Conservation (phyloP, 1,284 basidiomycete genomes). For the Ceratobasidium sp. region DNA sequence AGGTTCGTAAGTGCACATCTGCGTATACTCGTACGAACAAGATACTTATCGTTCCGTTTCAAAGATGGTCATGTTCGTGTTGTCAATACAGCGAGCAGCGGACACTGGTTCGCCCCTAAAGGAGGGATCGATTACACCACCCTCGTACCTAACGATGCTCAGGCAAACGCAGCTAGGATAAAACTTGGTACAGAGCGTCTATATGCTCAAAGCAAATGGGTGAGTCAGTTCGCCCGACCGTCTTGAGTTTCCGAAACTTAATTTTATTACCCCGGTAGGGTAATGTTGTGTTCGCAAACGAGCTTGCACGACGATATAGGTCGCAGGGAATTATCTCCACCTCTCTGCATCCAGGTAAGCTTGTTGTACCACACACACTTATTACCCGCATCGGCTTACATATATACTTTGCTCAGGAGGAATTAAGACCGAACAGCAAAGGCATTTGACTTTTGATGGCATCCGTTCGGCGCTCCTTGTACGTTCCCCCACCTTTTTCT, state of each 20-base stretch:
- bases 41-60: not conserved
- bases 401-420: slow-evolving; percentile 45
- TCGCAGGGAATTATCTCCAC: slow-evolving; percentile 48
- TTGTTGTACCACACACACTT: not conserved
- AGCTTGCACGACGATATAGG: slow-evolving; percentile 46
- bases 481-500: not conserved
- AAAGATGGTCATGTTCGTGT: slow-evolving; percentile 6
- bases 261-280: slow-evolving; percentile 1
- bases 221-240: not conserved
- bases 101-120: slow-evolving; percentile 17
- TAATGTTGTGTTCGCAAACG: slow-evolving; percentile 43
- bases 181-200: slow-evolving; percentile 20
- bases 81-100: slow-evolving; percentile 10
- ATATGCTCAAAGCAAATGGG: slow-evolving; percentile 34
- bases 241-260: not conserved
- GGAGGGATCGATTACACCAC: slow-evolving; percentile 33
- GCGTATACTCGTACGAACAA: not conserved
- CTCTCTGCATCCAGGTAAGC: slow-evolving; percentile 46
- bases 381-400: not conserved
- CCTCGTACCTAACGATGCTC: slow-evolving; percentile 9
- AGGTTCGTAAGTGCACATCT: slow-evolving; percentile 21
- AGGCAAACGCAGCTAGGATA: slow-evolving; percentile 1
- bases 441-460: slow-evolving; percentile 50
- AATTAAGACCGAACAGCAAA: slow-evolving; percentile 50
- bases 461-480: slow-evolving; percentile 2